Evolutionary conservation across 2,329 filamentous ascomycete species (phyloP), one percentile per base, ranked within the genome.

Genomic region (Coleophoma eucalyptorum): DNA sequence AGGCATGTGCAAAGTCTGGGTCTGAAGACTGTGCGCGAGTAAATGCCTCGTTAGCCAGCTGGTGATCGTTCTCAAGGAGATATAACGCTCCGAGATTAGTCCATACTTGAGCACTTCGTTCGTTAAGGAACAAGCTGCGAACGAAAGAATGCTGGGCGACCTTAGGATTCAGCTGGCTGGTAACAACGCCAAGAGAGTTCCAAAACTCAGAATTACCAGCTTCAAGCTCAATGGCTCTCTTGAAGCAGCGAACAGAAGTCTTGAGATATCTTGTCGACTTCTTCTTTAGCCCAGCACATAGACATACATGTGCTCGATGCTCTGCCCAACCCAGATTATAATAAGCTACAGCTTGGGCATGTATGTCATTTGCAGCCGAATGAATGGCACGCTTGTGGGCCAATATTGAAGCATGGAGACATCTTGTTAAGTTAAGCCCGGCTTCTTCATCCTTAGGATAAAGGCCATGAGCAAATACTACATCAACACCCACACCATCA

Each of bases 321-420:
- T 99, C 94, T 1, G 90, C 89, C 89, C 92, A 97, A 40, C 94
- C 94, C 16, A 99, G 75, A 62, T 99, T 99, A 70, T 96, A 99
- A 79, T 93, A 94, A 0, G 92, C 90, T n/a, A 97, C 89, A 1
- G 94, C 90, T 69, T 95, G 92, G 3, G 93, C 92, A 66, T 97
- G 89, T 7, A 82, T 67, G 63, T 99, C 92, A 52, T 84, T 75
- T 1, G 83, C 73, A 15, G 86, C 87, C 37, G 84, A 80, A 58
- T 87, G 73, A 13, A 97, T 84, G 7, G 91, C 91, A 56, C 89
- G 82, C 67, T 97, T 99, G 67, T 95, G 89, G 5, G 90, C 88
- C 16, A 97, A 72, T 26, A 97, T 89, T 0, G 87, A 81, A 13
- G 87, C 83, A 54, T 89, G 80, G 0, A 95, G 68, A 54, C 80